Base-by-base conservation (phyloP, 441 rosid genomes). In the Jatropha podagrica region DNA sequence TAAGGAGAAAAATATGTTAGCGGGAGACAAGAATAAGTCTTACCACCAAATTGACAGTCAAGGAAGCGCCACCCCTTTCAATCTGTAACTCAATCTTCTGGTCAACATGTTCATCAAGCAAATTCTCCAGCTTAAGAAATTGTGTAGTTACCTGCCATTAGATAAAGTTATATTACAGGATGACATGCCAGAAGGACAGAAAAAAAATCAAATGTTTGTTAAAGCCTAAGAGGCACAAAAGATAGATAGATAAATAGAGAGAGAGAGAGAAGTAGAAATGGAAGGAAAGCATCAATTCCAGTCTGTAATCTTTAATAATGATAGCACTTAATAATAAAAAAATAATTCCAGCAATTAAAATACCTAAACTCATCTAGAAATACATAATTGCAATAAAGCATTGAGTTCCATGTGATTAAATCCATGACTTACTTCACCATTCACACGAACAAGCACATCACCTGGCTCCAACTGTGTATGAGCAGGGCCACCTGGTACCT, bases 401-500 rank as follows among this genome's bases (percentile, higher is more conserved):
- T 10, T 26, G 56, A 69, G 2, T 12, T 37, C 49, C 9, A 9
- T 51, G 54, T 9, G 8, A 67, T 40, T 56, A 18, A 60, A 68
- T 46, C 64, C 46, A 61, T 42, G 71, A 88, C 96, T 87, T 82
- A 96, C 99, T 72, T 90, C 92, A 72, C 96, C 94, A 77, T 96
- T 91, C 85, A 92, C 91, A 72, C 85, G 88, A 77, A 96, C 87
- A 84, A 96, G 98, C 77, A 96, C 93, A 86, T 94, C 99, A 65
- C 99, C 99, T 7, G 98, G 90, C 89, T 94, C 98, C 85, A 96
- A 84, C 65, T 81, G 87, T 74, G 82, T 88, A 83, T 92, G 88
- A 49, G 97, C 96, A 69, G 98, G 98, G 78, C 99, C 97, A 78
- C 92, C 93, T 55, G 98, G 99, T 77, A 91, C 99, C 99, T 96